Base-by-base conservation (phyloP, 2,329 filamentous ascomycete genomes). In the Fusarium palustre region DNA sequence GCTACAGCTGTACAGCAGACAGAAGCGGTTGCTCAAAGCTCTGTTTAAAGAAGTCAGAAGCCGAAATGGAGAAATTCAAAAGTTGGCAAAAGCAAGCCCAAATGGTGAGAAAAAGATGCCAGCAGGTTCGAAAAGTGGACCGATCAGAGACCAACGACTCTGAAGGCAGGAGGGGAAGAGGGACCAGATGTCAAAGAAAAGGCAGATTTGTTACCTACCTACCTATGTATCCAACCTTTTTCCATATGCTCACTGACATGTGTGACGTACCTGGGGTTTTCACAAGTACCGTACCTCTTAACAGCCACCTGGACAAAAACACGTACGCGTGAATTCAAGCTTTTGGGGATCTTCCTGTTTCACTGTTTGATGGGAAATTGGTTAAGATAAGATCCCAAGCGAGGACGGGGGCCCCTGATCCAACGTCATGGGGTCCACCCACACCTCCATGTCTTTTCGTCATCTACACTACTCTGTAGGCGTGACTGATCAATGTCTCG, bases 341-440 rank as follows among this genome's bases (percentile, higher is more conserved):
- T 57, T 55, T 46, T 54, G 15, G 7, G 24, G 25, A 41, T 43
- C 42, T 47, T 58, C 36, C 25, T 39, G 39, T 59, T 22, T 61
- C 33, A 39, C 47, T 62, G 18, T 42, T 43, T 36, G 43, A 66
- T 48, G 60, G 38, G 60, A 69, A 54, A 61, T 61, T 66, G 42
- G 39, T 34, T 25, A 46, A 61, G 60, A 66, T 66, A 66, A 48
- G 52, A 53, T 64, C 34, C 55, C 55, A 33, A 47, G 33, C n/a
- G 38, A 42, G 31, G 45, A 47, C 36, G 10, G 49, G 28, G 36
- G 24, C 49, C 67, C 66, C 67, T 63, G 55, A 43, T 48, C 31
- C 42, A 63, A 68, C 67, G 67, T 69, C 67, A 70, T 70, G 45
- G 42, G 41, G 36, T 45, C 66, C 66, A 69, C 61, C 33, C 66